Evolutionary conservation across 108 stramenopile genomes (phyloP).

Genomic region (Craspedostauros australis): DNA sequence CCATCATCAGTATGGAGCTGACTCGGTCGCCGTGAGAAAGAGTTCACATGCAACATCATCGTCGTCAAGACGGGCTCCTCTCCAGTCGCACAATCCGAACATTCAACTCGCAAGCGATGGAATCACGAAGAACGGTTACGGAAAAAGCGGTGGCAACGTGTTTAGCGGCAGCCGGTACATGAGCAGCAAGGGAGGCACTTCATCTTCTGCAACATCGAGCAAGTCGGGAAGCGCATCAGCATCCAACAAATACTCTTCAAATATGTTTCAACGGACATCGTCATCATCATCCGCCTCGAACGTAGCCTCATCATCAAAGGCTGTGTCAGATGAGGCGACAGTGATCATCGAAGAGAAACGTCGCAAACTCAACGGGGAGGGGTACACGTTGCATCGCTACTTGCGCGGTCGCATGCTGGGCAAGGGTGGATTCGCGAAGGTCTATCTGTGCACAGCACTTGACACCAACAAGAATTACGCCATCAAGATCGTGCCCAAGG

Average conservation of each 20-base stretch:
- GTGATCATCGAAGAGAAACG: conserved; percentile 73
- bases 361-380: conserved; percentile 66
- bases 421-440: conserved; percentile 93
- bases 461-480: conserved; percentile 83
- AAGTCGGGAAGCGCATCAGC: no score
- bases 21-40: no score
- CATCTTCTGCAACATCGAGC: no score
- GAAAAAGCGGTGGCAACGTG: no score
- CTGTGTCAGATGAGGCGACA: conserved; percentile 14
- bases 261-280: no score
- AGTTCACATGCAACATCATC: no score
- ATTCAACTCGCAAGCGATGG: conserved; percentile 26
- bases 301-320: not conserved
- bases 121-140: no score
- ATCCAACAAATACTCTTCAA: no score
- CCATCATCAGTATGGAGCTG: no score
- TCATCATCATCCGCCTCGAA: not conserved
- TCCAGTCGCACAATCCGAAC: conserved; percentile 35
- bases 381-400: conserved; percentile 79
- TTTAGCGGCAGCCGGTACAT: no score
- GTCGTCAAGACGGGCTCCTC: conserved; percentile 11
- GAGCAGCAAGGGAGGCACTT: no score
- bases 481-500: conserved; percentile 90
- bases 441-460: conserved; percentile 77
- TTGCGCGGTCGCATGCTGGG: conserved; percentile 76